These are phyloP conservation scores for Colletotrichum tofieldiae DNA, from an alignment of 2,329 filamentous ascomycete species.

Conservation along the genomic window DNA sequence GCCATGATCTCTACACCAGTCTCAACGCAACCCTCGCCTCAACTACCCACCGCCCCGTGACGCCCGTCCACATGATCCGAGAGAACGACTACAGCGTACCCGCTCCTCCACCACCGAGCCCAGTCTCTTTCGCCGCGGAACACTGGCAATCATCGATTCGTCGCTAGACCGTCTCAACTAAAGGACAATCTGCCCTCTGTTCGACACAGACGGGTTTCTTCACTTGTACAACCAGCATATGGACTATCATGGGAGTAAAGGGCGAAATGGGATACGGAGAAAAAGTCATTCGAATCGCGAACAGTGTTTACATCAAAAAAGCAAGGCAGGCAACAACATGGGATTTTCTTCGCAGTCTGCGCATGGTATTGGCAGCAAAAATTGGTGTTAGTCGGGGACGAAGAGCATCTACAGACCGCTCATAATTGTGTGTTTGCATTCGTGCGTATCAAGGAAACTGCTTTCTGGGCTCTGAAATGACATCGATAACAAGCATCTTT, in stretches of 20 bases:
- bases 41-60: constrained; percentile 60
- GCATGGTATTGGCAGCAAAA: constrained; percentile 14
- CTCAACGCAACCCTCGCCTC: constrained; percentile 67
- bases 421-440: constrained; percentile 10
- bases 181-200: neutral
- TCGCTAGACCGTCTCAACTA: constrained; percentile 45
- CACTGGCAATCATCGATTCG: constrained; percentile 64
- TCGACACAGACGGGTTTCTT: constrained; percentile 17
- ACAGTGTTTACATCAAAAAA: constrained; percentile 28
- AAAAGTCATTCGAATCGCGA: constrained; percentile 32
- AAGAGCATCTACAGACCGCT: constrained; percentile 5
- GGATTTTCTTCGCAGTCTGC: constrained; percentile 3
- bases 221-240: constrained; percentile 37
- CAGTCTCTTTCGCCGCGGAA: constrained; percentile 73
- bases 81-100: constrained; percentile 76
- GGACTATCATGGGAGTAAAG: constrained; percentile 32
- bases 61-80: constrained; percentile 66
- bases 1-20: constrained; percentile 68
- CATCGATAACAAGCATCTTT: constrained; percentile 5
- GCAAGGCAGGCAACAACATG: constrained; percentile 10
- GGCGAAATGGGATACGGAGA: constrained; percentile 29
- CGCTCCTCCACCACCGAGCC: constrained; percentile 76
- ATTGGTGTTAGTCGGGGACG: constrained; percentile 22
- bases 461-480: constrained; percentile 13
- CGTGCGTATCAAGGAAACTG: constrained; percentile 7